A percentile compares a stretch with the other conserved stretches of the same genome.
These are phyloP conservation scores for Solanum virginianum DNA, from an alignment of 257 asterid genomes.

Conservation along the genomic window DNA sequence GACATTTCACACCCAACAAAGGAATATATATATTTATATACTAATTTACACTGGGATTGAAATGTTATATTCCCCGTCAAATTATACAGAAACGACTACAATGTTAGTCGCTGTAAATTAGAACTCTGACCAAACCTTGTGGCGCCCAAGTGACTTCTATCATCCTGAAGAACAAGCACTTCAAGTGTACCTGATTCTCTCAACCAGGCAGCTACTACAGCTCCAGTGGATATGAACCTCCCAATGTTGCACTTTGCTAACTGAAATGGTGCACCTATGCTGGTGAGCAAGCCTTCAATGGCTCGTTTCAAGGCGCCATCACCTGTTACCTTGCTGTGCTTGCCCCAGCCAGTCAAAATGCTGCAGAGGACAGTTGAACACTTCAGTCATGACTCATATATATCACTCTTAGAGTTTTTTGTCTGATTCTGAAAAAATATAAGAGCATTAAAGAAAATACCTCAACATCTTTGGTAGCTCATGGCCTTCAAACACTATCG, in stretches of 20 bases:
- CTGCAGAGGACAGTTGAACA: conserved; percentile 17
- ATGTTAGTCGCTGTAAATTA: conserved; percentile 28
- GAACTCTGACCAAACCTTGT: conserved; percentile 19
- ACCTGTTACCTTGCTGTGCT: conserved; percentile 93
- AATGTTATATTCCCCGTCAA: background rate
- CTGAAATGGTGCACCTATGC: conserved; percentile 82
- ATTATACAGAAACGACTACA: conserved; percentile 22
- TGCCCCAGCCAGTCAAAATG: conserved; percentile 97
- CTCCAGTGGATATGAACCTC: conserved; percentile 65
- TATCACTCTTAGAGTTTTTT: background rate
- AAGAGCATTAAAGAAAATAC: conserved; percentile 4
- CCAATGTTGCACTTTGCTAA: conserved; percentile 81
- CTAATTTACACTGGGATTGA: background rate
- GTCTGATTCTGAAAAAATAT: background rate
- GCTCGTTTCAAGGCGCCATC: conserved; percentile 71
- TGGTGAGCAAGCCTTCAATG: conserved; percentile 55
- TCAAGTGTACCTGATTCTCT: conserved; percentile 71
- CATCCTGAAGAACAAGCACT: conserved; percentile 70
- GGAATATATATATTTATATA: background rate
- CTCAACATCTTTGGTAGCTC: conserved; percentile 74
- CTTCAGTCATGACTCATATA: background rate
- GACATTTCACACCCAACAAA: background rate
- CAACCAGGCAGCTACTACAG: conserved; percentile 76
- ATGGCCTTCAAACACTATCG: conserved; percentile 69
- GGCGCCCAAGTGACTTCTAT: conserved; percentile 23